A percentile compares a stretch with the other conserved stretches of the same genome.
phyloP scores from a whole-genome alignment of 352 stramenopile species.

The Phytopythium chamaehyphon region DNA sequence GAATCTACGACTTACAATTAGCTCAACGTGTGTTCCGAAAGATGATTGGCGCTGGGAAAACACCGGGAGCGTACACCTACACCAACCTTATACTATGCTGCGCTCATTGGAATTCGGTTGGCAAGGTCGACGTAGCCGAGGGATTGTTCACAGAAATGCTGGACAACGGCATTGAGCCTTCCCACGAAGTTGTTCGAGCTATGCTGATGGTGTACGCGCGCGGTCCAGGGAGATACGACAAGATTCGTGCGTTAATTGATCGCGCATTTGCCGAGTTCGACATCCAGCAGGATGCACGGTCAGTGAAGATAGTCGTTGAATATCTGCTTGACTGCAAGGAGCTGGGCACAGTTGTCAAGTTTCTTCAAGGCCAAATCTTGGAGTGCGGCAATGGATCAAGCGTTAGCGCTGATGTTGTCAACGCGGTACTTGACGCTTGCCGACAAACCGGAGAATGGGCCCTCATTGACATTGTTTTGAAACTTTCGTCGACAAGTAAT shows the following conservation, averaged over 20 bases:
- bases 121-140: constrained; percentile 28
- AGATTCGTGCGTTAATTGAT: constrained; percentile 27
- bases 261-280: constrained; percentile 27
- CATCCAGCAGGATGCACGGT: constrained; percentile 36
- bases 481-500: constrained; percentile 8
- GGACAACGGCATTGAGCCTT: constrained; percentile 27
- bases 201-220: constrained; percentile 62
- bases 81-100: constrained; percentile 69
- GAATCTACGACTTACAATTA: constrained; percentile 28
- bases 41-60: constrained; percentile 27
- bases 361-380: constrained; percentile 4
- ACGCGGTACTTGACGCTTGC: constrained; percentile 48
- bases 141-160: constrained; percentile 46
- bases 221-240: constrained; percentile 22
- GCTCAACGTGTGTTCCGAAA: constrained; percentile 34
- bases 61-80: constrained; percentile 41
- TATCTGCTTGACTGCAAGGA: constrained; percentile 39
- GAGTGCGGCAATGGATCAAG: not conserved
- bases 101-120: constrained; percentile 19
- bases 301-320: constrained; percentile 33
- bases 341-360: constrained; percentile 17
- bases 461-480: constrained; percentile 13
- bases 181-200: constrained; percentile 42
- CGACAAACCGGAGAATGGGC: constrained; percentile 35
- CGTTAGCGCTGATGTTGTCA: constrained; percentile 17